Evolutionary conservation across 306 rosid genomes (phyloP), one percentile per base, ranked within the genome.

Genomic region (Mucuna pruriens): DNA sequence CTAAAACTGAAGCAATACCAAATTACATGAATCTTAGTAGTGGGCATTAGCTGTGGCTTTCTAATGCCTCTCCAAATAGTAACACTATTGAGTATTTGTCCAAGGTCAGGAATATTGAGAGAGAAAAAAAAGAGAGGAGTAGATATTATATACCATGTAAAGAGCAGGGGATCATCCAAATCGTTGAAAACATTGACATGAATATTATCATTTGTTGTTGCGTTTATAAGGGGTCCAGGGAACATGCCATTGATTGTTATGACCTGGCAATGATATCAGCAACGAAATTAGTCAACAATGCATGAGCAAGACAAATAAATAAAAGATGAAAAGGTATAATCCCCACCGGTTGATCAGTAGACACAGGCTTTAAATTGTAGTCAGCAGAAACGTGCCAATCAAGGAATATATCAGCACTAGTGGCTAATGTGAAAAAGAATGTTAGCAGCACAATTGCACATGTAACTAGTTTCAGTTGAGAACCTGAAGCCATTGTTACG

Each of bases 141-240:
- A 23, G 4, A 15, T 42, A 39, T 20, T 7, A 36, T 16, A 16
- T 86, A 90, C 97, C 97, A 92, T 45, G 93, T 94, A 86, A 92
- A 91, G 38, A 92, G 89, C 60, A 94, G 80, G 33, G 95, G 90
- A 71, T 92, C 95, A 74, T 90, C 91, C 86, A 91, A 77, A 83
- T 76, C 68, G 84, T 94, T 94, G 72, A 79, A 86, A 82, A 94
- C 91, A 49, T 90, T 89, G 45, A 92, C 86, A 76, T 88, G 87
- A 26, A 92, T 36, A 22, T 74, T 10, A 83, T 94, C 94, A 74
- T 92, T 87, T 9, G 97, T 91, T 45, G 91, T 92, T 75, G 91
- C 72, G 33, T 94, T 92, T 80, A 94, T 87, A 63, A 90, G 90
- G 29, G 97, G 98, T 69, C 97, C 95, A 5, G 97, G 98, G 79